Percentiles rank a stretch among this genome's conserved stretches.
phyloP scores from a whole-genome alignment of 2,329 filamentous ascomycete species.

The Fusarium continuum region DNA sequence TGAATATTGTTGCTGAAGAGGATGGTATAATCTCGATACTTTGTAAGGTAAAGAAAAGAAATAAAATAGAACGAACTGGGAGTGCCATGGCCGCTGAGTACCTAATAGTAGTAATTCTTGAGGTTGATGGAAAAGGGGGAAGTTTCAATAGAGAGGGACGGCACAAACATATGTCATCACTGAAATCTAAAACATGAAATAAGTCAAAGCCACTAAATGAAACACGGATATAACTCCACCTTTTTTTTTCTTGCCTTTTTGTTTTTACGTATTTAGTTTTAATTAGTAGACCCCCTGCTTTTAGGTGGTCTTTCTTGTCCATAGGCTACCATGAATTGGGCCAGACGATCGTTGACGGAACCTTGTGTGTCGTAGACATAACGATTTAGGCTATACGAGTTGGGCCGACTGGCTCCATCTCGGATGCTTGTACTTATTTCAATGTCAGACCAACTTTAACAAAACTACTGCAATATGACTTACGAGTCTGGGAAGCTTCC shows the following conservation, averaged over 20 bases:
- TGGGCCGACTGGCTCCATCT: not conserved
- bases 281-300: not conserved
- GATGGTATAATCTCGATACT: too few species aligned
- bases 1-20: too few species aligned
- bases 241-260: not conserved
- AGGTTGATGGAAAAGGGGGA: too few species aligned
- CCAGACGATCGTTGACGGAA: not conserved
- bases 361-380: not conserved
- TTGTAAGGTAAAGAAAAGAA: too few species aligned
- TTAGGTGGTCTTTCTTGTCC: not conserved
- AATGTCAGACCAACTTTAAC: too few species aligned
- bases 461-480: not conserved
- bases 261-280: not conserved
- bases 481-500: not conserved
- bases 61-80: too few species aligned
- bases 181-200: too few species aligned
- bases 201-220: too few species aligned
- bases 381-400: not conserved
- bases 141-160: too few species aligned
- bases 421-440: not conserved
- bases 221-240: not conserved
- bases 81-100: too few species aligned
- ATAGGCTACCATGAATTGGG: not conserved
- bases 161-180: too few species aligned
- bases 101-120: too few species aligned